Conservation (phyloP, 2,329 filamentous ascomycete species). For the Cercospora brassicicola region DNA sequence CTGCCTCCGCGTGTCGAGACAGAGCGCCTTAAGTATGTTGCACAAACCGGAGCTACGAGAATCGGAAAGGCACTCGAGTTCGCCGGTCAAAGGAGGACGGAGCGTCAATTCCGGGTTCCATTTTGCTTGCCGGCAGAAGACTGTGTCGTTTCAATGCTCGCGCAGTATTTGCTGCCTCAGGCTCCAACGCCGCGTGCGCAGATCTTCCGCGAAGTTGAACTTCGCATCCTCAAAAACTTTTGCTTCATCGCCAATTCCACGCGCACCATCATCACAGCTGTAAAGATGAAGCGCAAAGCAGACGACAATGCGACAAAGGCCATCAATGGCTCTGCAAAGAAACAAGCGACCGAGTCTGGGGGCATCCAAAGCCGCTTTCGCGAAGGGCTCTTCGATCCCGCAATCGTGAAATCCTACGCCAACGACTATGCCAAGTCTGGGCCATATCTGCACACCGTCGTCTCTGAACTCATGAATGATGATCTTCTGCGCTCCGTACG, state of each 20-base stretch:
- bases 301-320: constrained; percentile 31
- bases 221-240: constrained; percentile 3
- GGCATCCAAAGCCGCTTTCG: constrained; percentile 60
- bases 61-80: too few relatives aligned
- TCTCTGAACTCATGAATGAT: constrained; percentile 76
- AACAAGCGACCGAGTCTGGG: constrained; percentile 40
- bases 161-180: not conserved
- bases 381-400: constrained; percentile 63
- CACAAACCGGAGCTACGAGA: too few relatives aligned
- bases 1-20: too few relatives aligned
- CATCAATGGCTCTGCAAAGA: constrained; percentile 44
- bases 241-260: not conserved
- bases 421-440: constrained; percentile 62
- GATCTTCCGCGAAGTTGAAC: not conserved
- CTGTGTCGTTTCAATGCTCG: too few relatives aligned
- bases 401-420: constrained; percentile 61
- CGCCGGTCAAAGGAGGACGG: too few relatives aligned
- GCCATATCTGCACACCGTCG: constrained; percentile 91
- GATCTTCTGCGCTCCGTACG: constrained; percentile 81
- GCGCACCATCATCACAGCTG: not conserved
- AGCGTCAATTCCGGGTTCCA: too few relatives aligned
- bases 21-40: too few relatives aligned
- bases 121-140: too few relatives aligned
- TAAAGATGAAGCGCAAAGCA: constrained; percentile 48
- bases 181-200: not conserved